These are phyloP conservation scores for Pseudognaphalium luteoalbum DNA, from an alignment of 129 eudicot species.

Conservation along the genomic window DNA sequence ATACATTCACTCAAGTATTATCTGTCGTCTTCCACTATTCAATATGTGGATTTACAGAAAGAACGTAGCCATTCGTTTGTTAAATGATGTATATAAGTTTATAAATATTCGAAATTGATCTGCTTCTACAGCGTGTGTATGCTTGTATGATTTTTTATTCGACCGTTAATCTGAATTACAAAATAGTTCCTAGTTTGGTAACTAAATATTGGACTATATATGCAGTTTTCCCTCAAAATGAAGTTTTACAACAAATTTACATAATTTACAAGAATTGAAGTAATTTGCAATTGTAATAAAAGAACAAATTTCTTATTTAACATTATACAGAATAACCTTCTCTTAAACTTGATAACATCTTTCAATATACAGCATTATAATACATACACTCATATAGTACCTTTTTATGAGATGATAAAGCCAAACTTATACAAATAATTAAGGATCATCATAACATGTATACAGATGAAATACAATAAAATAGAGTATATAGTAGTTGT, in stretches of 20 bases:
- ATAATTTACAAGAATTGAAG: no score
- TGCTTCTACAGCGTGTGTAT: neutral
- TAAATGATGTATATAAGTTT: neutral
- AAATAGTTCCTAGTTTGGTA: no score
- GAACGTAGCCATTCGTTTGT: neutral
- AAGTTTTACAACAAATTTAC: no score
- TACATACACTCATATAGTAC: neutral
- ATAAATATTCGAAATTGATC: neutral
- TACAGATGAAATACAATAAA: neutral
- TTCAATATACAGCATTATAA: slow-evolving; percentile 3
- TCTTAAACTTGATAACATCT: neutral
- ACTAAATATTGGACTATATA: no score
- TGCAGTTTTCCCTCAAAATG: no score
- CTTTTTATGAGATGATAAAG: neutral
- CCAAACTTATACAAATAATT: no score
- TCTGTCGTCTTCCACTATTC: neutral
- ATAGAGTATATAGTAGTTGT: neutral
- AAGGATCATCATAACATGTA: neutral
- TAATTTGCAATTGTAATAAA: no score
- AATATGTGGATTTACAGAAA: neutral
- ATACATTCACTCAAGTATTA: neutral
- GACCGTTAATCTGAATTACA: neutral
- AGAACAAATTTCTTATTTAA: neutral
- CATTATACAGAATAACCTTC: neutral
- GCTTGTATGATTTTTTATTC: neutral